Conservation (phyloP, 768 basidiomycete species). For the Naganishia vishniacii region DNA sequence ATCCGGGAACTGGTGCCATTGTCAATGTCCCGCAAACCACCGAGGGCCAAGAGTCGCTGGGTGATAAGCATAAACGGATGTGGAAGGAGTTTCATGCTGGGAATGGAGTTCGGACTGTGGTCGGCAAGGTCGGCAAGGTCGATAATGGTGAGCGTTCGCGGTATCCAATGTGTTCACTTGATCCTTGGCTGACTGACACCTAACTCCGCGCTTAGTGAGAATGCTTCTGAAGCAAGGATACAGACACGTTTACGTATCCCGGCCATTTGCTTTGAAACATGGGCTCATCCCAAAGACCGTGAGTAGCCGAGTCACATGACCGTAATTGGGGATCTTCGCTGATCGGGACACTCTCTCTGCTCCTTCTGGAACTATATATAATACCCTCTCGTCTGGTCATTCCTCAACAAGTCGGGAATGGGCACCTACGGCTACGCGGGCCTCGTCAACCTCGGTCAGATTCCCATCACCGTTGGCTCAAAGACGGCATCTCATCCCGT, state of each 20-base stretch:
- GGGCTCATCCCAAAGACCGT: constrained; percentile 79
- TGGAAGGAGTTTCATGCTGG: constrained; percentile 82
- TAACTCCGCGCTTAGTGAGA: constrained; percentile 55
- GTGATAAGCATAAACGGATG: constrained; percentile 59
- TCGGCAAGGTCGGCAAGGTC: constrained; percentile 86
- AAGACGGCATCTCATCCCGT: constrained; percentile 55
- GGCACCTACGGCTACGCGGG: constrained; percentile 93
- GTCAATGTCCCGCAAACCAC: constrained; percentile 24
- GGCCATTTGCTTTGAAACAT: constrained; percentile 81
- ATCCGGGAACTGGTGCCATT: constrained; percentile 17
- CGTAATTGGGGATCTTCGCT: no score
- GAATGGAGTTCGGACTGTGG: constrained; percentile 87
- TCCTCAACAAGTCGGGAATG: constrained; percentile 56
- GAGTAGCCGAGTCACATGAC: constrained; percentile 7
- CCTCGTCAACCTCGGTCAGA: constrained; percentile 61
- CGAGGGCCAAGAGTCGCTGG: constrained; percentile 33
- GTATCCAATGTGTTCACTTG: not conserved
- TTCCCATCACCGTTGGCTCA: constrained; percentile 67
- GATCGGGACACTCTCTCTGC: not conserved
- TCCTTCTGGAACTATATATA: no score
- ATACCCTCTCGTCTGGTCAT: no score
- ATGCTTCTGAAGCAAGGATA: constrained; percentile 93
- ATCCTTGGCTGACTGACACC: not conserved
- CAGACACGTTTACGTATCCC: constrained; percentile 88
- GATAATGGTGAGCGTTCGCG: constrained; percentile 60